Conservation (phyloP, 192 early-diverging fungal species). For the Backusella morwellensis region DNA sequence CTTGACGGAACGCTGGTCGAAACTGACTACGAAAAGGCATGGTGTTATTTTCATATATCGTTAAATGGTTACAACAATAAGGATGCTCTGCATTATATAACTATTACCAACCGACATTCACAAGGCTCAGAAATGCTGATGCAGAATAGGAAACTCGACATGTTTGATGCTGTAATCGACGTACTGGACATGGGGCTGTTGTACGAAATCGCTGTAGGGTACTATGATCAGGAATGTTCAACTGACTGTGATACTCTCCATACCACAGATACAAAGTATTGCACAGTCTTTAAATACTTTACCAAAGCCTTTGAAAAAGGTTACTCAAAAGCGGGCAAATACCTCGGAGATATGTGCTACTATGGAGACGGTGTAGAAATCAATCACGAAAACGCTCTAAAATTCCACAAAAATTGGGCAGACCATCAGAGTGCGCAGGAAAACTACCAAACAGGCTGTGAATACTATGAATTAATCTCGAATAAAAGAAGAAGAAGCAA, state of each 20-base stretch:
- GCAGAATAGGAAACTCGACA: background rate
- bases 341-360: background rate
- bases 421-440: background rate
- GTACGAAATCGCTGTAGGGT: background rate
- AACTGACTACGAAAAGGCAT: background rate
- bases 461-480: background rate
- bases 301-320: background rate
- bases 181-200: background rate
- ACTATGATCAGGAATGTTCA: background rate
- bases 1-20: background rate
- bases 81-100: background rate
- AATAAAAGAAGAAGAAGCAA: background rate
- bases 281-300: background rate
- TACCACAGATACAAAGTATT: background rate
- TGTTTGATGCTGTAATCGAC: background rate
- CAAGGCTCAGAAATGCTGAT: background rate
- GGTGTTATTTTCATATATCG: background rate
- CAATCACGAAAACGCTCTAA: background rate
- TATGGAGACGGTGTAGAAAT: background rate
- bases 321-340: background rate
- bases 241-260: background rate
- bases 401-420: background rate
- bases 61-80: background rate
- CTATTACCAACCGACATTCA: background rate
- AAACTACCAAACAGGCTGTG: background rate